Conservation (phyloP, 495 filamentous ascomycete species). For the Thermochaetoides thermophila region DNA sequence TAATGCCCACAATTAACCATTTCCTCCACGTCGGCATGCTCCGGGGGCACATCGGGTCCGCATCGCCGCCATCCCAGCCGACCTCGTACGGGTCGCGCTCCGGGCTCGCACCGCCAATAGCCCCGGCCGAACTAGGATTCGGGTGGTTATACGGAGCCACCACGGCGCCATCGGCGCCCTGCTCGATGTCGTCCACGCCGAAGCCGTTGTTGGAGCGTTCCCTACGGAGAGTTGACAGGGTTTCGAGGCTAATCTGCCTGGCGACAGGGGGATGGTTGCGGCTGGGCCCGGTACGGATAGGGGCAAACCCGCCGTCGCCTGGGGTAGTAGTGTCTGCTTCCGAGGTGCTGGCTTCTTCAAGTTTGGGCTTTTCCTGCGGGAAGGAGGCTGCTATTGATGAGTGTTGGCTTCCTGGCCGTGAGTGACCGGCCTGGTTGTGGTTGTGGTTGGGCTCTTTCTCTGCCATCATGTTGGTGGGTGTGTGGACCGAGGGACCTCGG, state of each 20-base stretch:
- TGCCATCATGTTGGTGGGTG: too few species aligned
- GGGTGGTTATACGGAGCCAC: slow-evolving; percentile 9
- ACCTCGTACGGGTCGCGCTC: slow-evolving; percentile 44
- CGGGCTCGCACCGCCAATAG: not conserved
- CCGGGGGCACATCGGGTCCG: slow-evolving; percentile 59
- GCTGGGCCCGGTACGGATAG: slow-evolving; percentile 5
- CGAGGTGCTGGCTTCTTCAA: not conserved
- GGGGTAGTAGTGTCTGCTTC: too few species aligned
- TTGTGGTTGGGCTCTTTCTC: not conserved
- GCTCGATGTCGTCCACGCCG: slow-evolving; percentile 37
- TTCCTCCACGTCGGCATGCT: slow-evolving; percentile 50
- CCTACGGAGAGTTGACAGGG: slow-evolving; percentile 12
- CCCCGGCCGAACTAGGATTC: slow-evolving; percentile 5
- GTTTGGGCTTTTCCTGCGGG: too few species aligned
- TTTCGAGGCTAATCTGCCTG: slow-evolving; percentile 1
- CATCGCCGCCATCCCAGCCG: slow-evolving; percentile 50
- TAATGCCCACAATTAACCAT: slow-evolving; percentile 66
- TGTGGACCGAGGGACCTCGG: too few species aligned
- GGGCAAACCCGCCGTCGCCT: slow-evolving; percentile 2
- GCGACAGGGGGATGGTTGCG: not conserved
- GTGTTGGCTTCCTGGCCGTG: not conserved
- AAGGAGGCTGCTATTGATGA: not conserved
- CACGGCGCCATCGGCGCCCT: slow-evolving; percentile 12
- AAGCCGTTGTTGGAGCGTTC: slow-evolving; percentile 45
- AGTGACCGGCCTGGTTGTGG: not conserved